Conservation (phyloP, 2,329 filamentous ascomycete species). For the Escovopsis sp. region DNA sequence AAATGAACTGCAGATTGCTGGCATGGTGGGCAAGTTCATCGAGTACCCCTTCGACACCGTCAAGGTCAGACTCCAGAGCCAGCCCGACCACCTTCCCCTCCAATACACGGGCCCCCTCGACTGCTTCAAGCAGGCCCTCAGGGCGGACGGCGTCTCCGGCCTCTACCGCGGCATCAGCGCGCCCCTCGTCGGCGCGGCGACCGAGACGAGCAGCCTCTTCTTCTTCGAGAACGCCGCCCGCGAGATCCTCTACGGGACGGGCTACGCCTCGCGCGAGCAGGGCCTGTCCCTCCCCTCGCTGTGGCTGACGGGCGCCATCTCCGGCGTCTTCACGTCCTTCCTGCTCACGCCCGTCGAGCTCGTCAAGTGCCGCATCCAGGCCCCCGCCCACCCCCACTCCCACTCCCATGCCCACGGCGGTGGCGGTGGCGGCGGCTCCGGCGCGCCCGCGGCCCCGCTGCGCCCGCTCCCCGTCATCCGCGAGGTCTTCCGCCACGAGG, state of each 20-base stretch:
- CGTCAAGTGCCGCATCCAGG: conserved; percentile 97
- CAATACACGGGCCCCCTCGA: conserved; percentile 78
- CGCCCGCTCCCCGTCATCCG: conserved; percentile 57
- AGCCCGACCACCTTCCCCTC: conserved; percentile 68
- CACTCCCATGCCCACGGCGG: too few species aligned
- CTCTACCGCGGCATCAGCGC: conserved; percentile 90
- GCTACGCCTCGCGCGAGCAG: conserved; percentile 34
- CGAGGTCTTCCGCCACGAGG: conserved; percentile 70
- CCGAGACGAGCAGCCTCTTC: conserved; percentile 86
- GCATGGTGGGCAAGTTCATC: conserved; percentile 85
- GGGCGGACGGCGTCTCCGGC: conserved; percentile 61
- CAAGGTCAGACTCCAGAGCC: conserved; percentile 94
- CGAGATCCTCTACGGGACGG: conserved; percentile 42
- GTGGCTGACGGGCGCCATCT: conserved; percentile 67
- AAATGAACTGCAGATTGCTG: conserved; percentile 45
- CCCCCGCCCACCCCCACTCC: conserved; percentile 33
- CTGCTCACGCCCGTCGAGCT: conserved; percentile 91
- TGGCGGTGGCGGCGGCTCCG: conserved; percentile 6
- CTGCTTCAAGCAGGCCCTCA: conserved; percentile 80
- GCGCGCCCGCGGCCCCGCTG: conserved; percentile 31
- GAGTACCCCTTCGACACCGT: conserved; percentile 98
- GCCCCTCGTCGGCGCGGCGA: conserved; percentile 76
- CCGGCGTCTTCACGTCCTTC: conserved; percentile 78
- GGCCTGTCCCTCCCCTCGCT: conserved; percentile 62
- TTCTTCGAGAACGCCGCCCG: conserved; percentile 73